These are phyloP conservation scores for Podaxis sp. DNA, from an alignment of 768 basidiomycete species.

Conservation along the genomic window DNA sequence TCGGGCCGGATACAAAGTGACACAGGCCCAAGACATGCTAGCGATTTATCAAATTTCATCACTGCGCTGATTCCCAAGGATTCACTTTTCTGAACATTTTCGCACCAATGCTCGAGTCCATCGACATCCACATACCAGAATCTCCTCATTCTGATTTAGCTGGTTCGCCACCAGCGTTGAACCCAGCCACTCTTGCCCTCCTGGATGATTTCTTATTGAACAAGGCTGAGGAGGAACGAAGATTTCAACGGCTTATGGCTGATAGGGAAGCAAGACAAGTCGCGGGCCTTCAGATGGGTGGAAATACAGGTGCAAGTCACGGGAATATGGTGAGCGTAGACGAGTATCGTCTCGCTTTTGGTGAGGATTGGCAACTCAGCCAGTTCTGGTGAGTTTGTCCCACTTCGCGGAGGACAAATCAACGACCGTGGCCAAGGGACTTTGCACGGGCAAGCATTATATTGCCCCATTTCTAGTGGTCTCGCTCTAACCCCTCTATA, in stretches of 20 bases:
- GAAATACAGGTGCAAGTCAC: slow-evolving; percentile 20
- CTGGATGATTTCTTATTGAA: slow-evolving; percentile 17
- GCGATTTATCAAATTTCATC: not conserved
- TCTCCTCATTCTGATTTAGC: slow-evolving; percentile 25
- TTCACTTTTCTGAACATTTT: not conserved
- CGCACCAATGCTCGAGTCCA: not conserved
- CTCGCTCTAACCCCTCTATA: slow-evolving; percentile 13
- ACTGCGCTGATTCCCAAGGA: too few species aligned
- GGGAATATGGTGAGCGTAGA: slow-evolving; percentile 43
- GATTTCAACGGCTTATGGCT: slow-evolving; percentile 38
- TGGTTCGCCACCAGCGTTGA: not conserved
- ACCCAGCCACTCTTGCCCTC: slow-evolving; percentile 4
- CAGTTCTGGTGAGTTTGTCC: slow-evolving; percentile 45
- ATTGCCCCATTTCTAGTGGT: slow-evolving; percentile 17
- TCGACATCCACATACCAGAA: slow-evolving; percentile 21
- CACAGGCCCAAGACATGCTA: too few species aligned
- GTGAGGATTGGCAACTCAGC: slow-evolving; percentile 52
- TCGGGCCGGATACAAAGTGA: too few species aligned
- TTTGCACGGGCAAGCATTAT: slow-evolving; percentile 20
- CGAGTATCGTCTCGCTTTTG: slow-evolving; percentile 42
- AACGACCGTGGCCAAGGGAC: not conserved
- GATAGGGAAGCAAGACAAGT: slow-evolving; percentile 35
- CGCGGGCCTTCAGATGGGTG: slow-evolving; percentile 29
- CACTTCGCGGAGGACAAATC: not conserved
- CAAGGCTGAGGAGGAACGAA: slow-evolving; percentile 43